Evolutionary conservation across 352 stramenopile genomes (phyloP), one percentile per base, ranked within the genome.

Genomic region (Phytophthora melonis): DNA sequence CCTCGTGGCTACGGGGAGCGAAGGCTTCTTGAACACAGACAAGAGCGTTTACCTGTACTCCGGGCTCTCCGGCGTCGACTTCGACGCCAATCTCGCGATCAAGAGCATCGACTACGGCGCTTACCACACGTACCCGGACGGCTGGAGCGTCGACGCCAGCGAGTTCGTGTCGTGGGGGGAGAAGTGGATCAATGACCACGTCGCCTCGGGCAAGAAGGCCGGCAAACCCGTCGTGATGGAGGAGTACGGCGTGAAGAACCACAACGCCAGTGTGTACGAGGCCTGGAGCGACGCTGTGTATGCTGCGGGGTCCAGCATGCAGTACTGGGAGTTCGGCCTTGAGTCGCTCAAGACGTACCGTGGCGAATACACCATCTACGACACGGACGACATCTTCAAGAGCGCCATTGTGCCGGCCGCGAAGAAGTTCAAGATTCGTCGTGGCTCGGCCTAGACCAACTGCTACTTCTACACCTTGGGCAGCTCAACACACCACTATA

Each of bases 21-120:
- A 75, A 23, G 68, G 68, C 8, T 75, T 75, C 57, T 65, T 75
- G 62, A 75, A 75, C 56, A 75, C 68, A 8, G 57, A 75, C 62
- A 75, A 43, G 14, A 75, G 60, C 27, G 68, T 75, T 23, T 75
- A 75, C 39, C 47, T 69, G 23, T 75, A 75, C 62, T 75, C 68
- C 1, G 68, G 68, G 23, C 62, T 54, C 10, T 75, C 68, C 3
- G 68, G 68, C 5, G 68, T 75, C 39, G 68, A 75, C 50, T 70
- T 75, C 11, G 68, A 75, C 61, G 58, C 59, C 39, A 58, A 75
- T 43, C 56, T 75, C 21, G 61, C 61, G 3, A 68, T 75, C n/a
- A 25, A 63, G 3, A 62, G 36, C 49, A 75, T 75, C 23, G 68
- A 75, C 57, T 75, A 75, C 39, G 68, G 68, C 16, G 53, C 68